Percentiles rank a stretch among this genome's conserved stretches.
These are phyloP conservation scores for Gossypium australe DNA, from an alignment of 345 rosid species.

Conservation along the genomic window DNA sequence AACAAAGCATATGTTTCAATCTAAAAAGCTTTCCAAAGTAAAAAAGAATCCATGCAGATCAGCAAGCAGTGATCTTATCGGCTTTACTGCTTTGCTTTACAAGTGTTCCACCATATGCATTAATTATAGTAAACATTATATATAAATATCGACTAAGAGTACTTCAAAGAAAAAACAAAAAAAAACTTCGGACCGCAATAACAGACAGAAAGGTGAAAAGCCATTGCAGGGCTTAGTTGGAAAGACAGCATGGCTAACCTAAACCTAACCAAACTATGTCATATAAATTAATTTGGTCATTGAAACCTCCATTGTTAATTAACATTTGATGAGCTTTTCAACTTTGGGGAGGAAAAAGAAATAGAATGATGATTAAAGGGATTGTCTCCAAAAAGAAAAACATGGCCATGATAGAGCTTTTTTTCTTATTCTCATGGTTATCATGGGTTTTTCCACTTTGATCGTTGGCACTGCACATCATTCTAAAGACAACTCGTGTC, in stretches of 20 bases:
- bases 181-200: conserved; percentile 9
- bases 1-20: conserved; percentile 5
- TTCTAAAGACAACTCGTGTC: no score
- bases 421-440: not conserved
- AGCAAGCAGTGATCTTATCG: not conserved
- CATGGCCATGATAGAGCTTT: not conserved
- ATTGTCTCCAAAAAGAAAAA: conserved; percentile 9
- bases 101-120: not conserved
- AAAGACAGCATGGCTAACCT: conserved; percentile 10
- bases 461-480: not conserved
- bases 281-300: not conserved
- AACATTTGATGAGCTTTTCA: not conserved
- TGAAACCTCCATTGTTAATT: not conserved
- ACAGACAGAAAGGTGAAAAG: conserved; percentile 27
- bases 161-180: no score
- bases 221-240: conserved; percentile 28
- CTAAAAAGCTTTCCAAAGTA: conserved; percentile 2
- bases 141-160: no score
- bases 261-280: not conserved
- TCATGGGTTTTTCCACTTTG: not conserved
- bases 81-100: conserved; percentile 6
- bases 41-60: not conserved
- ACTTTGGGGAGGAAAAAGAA: not conserved
- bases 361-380: not conserved
- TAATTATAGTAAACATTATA: not conserved